Evolutionary conservation across 495 filamentous ascomycete species (phyloP), one percentile per base, ranked within the genome.

Genomic region (Hypoxylon crocopeplum): DNA sequence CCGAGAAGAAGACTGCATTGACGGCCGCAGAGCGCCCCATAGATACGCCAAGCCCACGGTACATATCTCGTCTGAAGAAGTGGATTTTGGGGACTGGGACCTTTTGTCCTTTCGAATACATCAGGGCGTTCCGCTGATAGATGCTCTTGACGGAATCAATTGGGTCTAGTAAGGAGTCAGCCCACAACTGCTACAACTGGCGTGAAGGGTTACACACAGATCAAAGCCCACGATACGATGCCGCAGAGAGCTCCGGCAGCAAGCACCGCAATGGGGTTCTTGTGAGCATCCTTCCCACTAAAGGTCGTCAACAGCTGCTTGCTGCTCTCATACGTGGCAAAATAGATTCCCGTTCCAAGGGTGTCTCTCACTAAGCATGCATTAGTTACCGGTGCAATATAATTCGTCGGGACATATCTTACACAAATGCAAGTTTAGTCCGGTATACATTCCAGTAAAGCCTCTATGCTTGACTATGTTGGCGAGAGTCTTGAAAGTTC

Each of bases 271-370:
- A 88, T 67, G 5, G 89, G 88, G 45, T 88, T 86, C 17, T 87
- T 88, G 15, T 88, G 85, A 48, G 85, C 84, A 51, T 75, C 70
- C 56, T 82, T 83, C 40, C 87, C 88, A 27, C 85, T 82, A 46
- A 87, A 83, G 16, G 89, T 92, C 24, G 87, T 86, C 33, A 93
- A 83, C 34, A 94, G 67, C 71, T 96, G 90, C 73, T 97, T 97
- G 51, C 86, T 85, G 59, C 87, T 90, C 69, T 97, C 93, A 69
- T 97, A 97, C 57, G 92, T 89, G 51, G 87, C 86, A 67, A 97
- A 97, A 70, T 97, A 97, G 48, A 96, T 86, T 2, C 82, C 91
- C 2, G 93, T 94, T 19, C 93, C 93, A 40, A 96, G 80, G 0
- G 90, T 94, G 68, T 97, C 93, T 39, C 93, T 85, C 68, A 95